Percentiles rank a stretch among this genome's conserved stretches.
Evolutionary conservation across 1,139 yeast genomes (phyloP).

Genomic region (Candida sanyaensis): DNA sequence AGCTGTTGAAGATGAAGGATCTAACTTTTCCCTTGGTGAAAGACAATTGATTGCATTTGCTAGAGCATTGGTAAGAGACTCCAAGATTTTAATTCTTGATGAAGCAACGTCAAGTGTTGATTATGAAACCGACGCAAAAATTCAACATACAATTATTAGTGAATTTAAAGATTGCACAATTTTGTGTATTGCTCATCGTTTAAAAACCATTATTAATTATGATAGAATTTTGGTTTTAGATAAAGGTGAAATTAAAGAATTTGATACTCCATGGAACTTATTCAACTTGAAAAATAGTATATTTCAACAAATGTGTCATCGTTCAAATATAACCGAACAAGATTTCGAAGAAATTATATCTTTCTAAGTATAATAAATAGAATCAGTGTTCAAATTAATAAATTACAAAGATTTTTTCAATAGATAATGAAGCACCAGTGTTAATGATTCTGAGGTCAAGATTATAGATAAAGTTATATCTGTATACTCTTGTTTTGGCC

Average conservation of each 20-base stretch:
- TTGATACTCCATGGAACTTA: constrained; percentile 50
- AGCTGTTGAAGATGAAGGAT: constrained; percentile 41
- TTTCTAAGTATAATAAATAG: neutral
- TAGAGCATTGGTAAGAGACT: constrained; percentile 40
- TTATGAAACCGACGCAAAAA: constrained; percentile 43
- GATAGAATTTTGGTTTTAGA: constrained; percentile 41
- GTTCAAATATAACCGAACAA: constrained; percentile 44
- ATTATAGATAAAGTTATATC: too few relatives aligned
- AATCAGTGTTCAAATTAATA: too few relatives aligned
- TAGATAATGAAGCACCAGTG: too few relatives aligned
- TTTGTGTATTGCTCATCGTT: constrained; percentile 44
- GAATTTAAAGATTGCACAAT: constrained; percentile 41
- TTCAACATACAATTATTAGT: constrained; percentile 34
- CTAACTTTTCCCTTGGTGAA: constrained; percentile 43
- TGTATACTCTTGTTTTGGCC: too few relatives aligned
- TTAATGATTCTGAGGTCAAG: too few relatives aligned
- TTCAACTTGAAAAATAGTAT: constrained; percentile 20
- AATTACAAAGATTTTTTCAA: too few relatives aligned
- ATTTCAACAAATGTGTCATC: constrained; percentile 61
- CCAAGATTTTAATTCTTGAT: constrained; percentile 39
- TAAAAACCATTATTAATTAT: constrained; percentile 39
- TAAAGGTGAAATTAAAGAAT: constrained; percentile 60
- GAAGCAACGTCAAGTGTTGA: constrained; percentile 48
- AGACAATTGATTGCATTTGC: constrained; percentile 45
- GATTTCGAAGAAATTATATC: constrained; percentile 20